Evolutionary conservation across 805 yeast species (phyloP), one percentile per base, ranked within the genome.

Genomic region (Starmerella bombi): DNA sequence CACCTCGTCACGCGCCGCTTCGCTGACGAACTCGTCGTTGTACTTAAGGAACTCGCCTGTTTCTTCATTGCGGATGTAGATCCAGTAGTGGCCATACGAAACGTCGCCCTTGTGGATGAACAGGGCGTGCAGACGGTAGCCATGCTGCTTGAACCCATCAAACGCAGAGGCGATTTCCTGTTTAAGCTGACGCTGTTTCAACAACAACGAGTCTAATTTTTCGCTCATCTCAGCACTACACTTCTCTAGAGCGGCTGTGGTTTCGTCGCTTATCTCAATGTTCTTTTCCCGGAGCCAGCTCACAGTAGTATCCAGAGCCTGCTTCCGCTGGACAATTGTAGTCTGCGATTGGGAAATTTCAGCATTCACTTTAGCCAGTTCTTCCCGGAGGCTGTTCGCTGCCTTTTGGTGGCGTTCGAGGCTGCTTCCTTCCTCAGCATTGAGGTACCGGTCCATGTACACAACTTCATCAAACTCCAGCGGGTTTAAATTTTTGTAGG

Each of bases 101-200:
- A 95, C 97, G 53, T 85, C 93, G 5, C 98, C 98, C 37, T 95
- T 67, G 59, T 91, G 98, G 36, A 91, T 84, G 56, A 91, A 91
- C 5, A 88, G 77, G 0, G 97, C 93, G 63, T 86, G 88, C 10
- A 91, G 67, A 0, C 81, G 69, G 59, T 88, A 91, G 0, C 86
- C 93, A 22, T 77, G 69, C 36, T 67, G 61, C 37, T 67, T 70
- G 60, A 80, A 72, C 6, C 66, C 64, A 16, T 66, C 65, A 56
- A 81, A 91, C 50, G 80, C 91, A 23, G 59, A 59, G 17, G 71
- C 63, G 7, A 84, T 71, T 35, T 63, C 63, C 1, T 49, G 46
- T 40, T 72, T 72, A 27, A 85, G 59, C 0, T 56, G 57, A 1
- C 49, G 58, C 16, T 77, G 62, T 37, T 65, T 58, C 0, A 56